Percentiles rank a stretch among this genome's conserved stretches.
Conservation (phyloP, 352 stramenopile genomes). For the Pythium utonaiense region DNA sequence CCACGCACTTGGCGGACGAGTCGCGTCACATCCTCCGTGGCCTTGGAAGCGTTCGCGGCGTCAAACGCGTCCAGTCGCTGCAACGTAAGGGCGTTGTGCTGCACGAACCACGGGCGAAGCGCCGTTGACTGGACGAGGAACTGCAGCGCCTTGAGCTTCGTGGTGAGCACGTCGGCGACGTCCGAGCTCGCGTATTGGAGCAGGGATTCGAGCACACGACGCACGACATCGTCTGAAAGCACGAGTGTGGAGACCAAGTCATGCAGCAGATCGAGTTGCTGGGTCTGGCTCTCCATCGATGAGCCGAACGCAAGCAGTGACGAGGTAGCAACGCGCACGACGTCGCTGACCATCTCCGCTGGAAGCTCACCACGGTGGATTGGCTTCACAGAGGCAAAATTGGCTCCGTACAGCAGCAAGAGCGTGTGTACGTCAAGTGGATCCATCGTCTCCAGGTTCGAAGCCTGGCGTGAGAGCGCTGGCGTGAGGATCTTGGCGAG, state of each 20-base stretch:
- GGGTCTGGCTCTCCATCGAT: slow-evolving; percentile 12
- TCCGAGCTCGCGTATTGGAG: slow-evolving; percentile 18
- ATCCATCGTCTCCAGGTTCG: slow-evolving; percentile 32
- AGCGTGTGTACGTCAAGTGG: slow-evolving; percentile 54
- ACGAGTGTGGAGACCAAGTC: slow-evolving; percentile 20
- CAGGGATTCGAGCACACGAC: slow-evolving; percentile 22
- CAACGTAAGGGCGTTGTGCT: slow-evolving; percentile 30
- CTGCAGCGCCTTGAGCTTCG: slow-evolving; percentile 43
- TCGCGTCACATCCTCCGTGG: slow-evolving; percentile 34
- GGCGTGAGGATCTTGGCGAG: slow-evolving; percentile 68
- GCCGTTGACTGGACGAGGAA: slow-evolving; percentile 39
- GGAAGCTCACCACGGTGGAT: slow-evolving; percentile 36
- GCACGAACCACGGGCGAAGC: slow-evolving; percentile 30
- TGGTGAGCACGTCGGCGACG: slow-evolving; percentile 12
- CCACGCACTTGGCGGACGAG: slow-evolving; percentile 52
- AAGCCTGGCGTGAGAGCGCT: slow-evolving; percentile 47
- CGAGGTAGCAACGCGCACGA: background rate
- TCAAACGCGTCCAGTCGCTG: slow-evolving; percentile 26
- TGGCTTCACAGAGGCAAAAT: slow-evolving; percentile 37
- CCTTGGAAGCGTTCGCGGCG: slow-evolving; percentile 9
- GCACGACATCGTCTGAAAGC: slow-evolving; percentile 16
- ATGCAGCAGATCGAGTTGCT: slow-evolving; percentile 19
- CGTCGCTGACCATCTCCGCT: slow-evolving; percentile 39
- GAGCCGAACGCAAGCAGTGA: slow-evolving; percentile 15
- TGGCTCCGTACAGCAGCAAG: slow-evolving; percentile 54